phyloP scores from a whole-genome alignment of 768 basidiomycete species.

The Pseudohyphozyma bogoriensis region DNA sequence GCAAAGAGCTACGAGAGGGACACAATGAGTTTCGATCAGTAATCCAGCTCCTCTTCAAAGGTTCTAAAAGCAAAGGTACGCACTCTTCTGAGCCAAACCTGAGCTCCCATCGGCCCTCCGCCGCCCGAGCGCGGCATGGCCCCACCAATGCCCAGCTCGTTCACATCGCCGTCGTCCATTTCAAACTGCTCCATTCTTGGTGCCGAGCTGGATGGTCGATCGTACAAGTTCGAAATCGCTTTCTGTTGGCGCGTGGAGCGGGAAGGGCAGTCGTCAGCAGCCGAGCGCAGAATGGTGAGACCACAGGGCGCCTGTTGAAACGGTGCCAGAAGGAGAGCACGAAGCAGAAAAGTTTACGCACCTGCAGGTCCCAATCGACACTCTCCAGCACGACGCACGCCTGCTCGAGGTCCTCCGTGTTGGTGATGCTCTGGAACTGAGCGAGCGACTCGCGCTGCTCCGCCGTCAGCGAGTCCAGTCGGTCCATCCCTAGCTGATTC shows the following conservation, averaged over 20 bases:
- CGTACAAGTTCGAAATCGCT: not conserved
- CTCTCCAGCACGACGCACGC: not conserved
- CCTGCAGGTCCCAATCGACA: conserved; percentile 15
- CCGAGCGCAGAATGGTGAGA: not conserved
- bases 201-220: not conserved
- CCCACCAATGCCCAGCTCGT: too few relatives aligned
- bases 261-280: not conserved
- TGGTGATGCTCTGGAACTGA: not conserved
- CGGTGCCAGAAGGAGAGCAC: too few relatives aligned
- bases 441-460: not conserved
- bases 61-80: too few relatives aligned
- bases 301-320: not conserved
- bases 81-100: too few relatives aligned
- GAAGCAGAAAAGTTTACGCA: not conserved
- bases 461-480: not conserved
- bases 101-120: too few relatives aligned
- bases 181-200: too few relatives aligned
- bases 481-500: too few relatives aligned
- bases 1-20: conserved; percentile 11
- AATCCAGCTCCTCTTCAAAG: too few relatives aligned
- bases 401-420: not conserved
- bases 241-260: not conserved
- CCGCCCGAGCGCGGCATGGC: too few relatives aligned
- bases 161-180: too few relatives aligned
- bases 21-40: too few relatives aligned